Conservation (phyloP, 768 basidiomycete genomes). For the Fistulinella prunicolor region DNA sequence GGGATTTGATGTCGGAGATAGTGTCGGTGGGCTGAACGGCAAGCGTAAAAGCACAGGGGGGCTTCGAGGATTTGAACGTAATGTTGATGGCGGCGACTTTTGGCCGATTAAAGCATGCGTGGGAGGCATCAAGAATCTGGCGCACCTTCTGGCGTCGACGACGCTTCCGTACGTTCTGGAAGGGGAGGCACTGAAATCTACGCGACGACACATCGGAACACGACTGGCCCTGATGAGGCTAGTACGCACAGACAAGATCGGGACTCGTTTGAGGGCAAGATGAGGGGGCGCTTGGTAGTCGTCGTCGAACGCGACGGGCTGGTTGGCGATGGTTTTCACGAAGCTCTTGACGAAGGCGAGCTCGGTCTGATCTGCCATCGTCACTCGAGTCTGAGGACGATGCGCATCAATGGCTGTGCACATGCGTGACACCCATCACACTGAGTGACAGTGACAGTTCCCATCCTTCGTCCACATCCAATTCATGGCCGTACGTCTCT, state of each 20-base stretch:
- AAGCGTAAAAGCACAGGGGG: conserved; percentile 71
- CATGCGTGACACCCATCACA: conserved; percentile 14
- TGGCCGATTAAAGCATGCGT: conserved; percentile 11
- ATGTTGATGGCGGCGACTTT: conserved; percentile 46
- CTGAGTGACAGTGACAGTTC: conserved; percentile 25
- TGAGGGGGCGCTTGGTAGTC: conserved; percentile 74
- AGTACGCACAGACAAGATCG: conserved; percentile 59
- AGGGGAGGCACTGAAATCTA: conserved; percentile 62
- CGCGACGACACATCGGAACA: conserved; percentile 9
- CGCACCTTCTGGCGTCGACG: conserved; percentile 33
- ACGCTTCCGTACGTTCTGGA: conserved; percentile 46
- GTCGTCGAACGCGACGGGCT: conserved; percentile 66
- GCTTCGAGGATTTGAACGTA: conserved; percentile 91
- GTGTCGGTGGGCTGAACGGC: conserved; percentile 78
- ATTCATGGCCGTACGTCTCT: conserved; percentile 39
- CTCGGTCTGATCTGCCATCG: conserved; percentile 56
- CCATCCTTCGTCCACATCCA: conserved; percentile 8
- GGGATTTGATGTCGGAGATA: conserved; percentile 73
- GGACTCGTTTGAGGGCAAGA: conserved; percentile 65
- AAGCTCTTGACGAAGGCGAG: conserved; percentile 65
- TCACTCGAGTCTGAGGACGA: neutral
- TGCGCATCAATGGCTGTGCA: conserved; percentile 20
- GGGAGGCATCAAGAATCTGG: neutral
- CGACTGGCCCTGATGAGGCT: neutral
- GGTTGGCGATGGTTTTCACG: conserved; percentile 57